Base-by-base conservation (phyloP, 345 rosid species). In the Syzygium oleosum region DNA sequence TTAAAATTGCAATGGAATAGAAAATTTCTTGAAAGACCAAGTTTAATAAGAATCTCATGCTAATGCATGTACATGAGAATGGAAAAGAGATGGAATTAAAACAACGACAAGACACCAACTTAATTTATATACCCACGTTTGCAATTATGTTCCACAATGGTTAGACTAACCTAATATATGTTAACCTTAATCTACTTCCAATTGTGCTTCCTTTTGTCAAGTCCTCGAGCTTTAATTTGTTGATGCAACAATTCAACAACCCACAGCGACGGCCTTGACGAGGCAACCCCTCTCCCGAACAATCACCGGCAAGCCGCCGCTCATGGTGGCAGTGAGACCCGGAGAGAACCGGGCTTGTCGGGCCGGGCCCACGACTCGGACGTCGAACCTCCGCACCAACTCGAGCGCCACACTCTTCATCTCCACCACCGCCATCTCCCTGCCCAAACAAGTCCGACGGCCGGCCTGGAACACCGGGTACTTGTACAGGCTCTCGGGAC, bases 401-500 rank as follows among this genome's bases (percentile, higher is more conserved):
- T 95, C 92, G 29, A 90, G 86, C 41, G 90, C 95, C 49, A 89
- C 95, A 58, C 90, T 85, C 89, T 93, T 94, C 94, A 94, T 93
- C 90, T 93, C 95, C 54, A 93, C 92, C 4, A 94, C 25, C 0
- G 96, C 94, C 90, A 95, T 86, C 65, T 95, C 96, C 91, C 92
- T 94, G 14, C 98, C 98, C 85, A 95, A 85, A 87, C 98, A 95
- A 29, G 93, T 93, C 90, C 98, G 91, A 54, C 85, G 78, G 23
- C 98, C 98, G 4, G 91, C 98, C 52, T 95, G 96, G 84, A 95
- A 95, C 86, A 94, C 98, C 3, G 98, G 94, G 87, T 89, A 95
- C 89, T 94, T 93, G 85, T 58, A 95, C 19, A 87, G 88, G 88
- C 80, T 92, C 86, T 89, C 88, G 0, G 93, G 88, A 3, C 83